Percentiles rank a stretch among this genome's conserved stretches.
Conservation (phyloP, 352 stramenopile species). For the Thalassiosira ordinaria region DNA sequence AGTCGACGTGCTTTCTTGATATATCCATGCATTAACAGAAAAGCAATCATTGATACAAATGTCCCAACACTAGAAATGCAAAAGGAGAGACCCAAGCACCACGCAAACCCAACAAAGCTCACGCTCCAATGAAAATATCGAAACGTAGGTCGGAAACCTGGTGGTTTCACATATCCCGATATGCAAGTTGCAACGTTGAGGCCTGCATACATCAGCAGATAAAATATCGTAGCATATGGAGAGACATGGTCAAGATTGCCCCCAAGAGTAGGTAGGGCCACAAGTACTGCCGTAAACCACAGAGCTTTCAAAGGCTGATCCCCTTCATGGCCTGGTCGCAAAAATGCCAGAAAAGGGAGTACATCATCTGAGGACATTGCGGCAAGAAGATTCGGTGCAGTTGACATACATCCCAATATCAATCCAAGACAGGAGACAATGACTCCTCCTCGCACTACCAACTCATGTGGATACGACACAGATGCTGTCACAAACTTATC, state of each 20-base stretch:
- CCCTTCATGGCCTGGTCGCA: conserved; percentile 57
- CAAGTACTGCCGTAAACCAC: conserved; percentile 77
- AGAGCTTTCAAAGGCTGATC: conserved; percentile 53
- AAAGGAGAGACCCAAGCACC: conserved; percentile 85
- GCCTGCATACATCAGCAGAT: conserved; percentile 86
- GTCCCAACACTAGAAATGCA: conserved; percentile 29
- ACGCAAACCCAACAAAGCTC: conserved; percentile 77
- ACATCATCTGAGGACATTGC: conserved; percentile 84
- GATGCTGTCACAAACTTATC: conserved; percentile 85
- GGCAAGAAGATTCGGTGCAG: conserved; percentile 80
- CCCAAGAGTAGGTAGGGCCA: conserved; percentile 75
- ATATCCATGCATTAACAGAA: conserved; percentile 42
- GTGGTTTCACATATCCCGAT: conserved; percentile 72
- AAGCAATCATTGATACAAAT: conserved; percentile 28
- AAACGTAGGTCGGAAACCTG: conserved; percentile 86
- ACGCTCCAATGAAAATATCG: conserved; percentile 86
- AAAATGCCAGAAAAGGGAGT: conserved; percentile 77
- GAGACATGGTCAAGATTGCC: conserved; percentile 88
- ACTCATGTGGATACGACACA: conserved; percentile 80
- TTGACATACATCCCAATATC: conserved; percentile 78
- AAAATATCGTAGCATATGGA: conserved; percentile 88
- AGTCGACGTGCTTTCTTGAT: conserved; percentile 44
- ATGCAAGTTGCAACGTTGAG: conserved; percentile 87
- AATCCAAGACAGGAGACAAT: conserved; percentile 77
- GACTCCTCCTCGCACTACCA: conserved; percentile 84